Conservation (phyloP, 1,284 basidiomycete species). For the Leccinum fuscescens region DNA sequence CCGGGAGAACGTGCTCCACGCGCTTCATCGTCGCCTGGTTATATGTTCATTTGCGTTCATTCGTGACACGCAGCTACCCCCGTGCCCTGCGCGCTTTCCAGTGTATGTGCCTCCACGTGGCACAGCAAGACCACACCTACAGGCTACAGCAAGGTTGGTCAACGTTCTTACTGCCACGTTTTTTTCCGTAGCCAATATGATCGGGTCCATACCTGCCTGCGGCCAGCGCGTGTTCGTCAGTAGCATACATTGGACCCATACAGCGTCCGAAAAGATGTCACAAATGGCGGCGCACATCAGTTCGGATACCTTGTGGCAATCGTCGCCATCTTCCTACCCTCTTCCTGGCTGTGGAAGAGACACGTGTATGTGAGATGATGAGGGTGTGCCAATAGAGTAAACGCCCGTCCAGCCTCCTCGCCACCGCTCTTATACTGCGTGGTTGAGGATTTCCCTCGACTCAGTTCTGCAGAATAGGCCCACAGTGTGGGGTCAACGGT, state of each 20-base stretch:
- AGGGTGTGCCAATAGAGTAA: background rate
- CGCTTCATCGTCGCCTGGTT: too few relatives aligned
- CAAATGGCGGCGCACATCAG: background rate
- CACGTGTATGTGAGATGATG: background rate
- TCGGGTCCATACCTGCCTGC: too few relatives aligned
- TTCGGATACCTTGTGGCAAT: background rate
- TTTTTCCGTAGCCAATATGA: too few relatives aligned
- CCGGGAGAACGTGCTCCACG: background rate
- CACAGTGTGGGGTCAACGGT: background rate
- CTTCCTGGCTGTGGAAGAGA: background rate
- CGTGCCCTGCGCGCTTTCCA: too few relatives aligned
- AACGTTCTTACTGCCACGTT: too few relatives aligned
- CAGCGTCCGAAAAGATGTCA: background rate
- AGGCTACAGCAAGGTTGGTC: too few relatives aligned
- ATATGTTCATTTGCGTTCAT: too few relatives aligned
- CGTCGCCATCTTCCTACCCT: background rate
- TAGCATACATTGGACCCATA: too few relatives aligned
- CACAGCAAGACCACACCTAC: too few relatives aligned
- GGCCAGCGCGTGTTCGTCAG: too few relatives aligned
- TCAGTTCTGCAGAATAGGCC: background rate
- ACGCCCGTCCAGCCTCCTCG: background rate
- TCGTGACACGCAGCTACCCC: too few relatives aligned
- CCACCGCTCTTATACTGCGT: background rate
- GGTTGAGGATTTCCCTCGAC: background rate
- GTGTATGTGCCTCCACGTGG: too few relatives aligned